These are phyloP conservation scores for Cryptosporidium muris DNA, from an alignment of 169 alveolate genomes.

Conservation along the genomic window DNA sequence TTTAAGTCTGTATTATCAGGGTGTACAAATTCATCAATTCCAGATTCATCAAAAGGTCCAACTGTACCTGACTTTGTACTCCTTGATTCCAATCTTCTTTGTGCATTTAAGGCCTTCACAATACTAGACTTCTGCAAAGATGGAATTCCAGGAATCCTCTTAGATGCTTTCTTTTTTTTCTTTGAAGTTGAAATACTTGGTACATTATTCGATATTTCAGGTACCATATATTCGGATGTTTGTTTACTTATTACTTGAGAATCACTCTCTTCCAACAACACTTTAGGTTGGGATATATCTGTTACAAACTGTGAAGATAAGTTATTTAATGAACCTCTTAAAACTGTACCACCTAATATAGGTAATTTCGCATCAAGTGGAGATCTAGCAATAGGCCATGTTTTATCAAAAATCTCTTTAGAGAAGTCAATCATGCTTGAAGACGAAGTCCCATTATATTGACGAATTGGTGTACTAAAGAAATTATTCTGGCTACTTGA, in stretches of 20 bases:
- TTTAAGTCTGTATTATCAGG: too few relatives aligned
- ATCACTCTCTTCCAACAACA: too few relatives aligned
- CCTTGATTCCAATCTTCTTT: constrained; percentile 41
- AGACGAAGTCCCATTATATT: constrained; percentile 2
- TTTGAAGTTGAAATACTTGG: not conserved
- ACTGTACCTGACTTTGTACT: not conserved
- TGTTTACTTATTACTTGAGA: not conserved
- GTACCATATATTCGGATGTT: not conserved
- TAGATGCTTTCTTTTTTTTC: constrained; percentile 49
- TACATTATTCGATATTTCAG: too few relatives aligned
- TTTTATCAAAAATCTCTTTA: not conserved
- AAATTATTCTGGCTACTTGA: not conserved
- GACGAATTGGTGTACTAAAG: constrained; percentile 18
- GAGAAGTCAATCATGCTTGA: not conserved
- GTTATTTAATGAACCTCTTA: too few relatives aligned
- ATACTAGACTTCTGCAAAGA: constrained; percentile 50
- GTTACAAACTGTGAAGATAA: constrained; percentile 2
- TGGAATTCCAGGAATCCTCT: constrained; percentile 55
- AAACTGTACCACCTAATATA: constrained; percentile 5
- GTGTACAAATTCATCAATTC: not conserved
- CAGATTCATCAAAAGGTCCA: not conserved
- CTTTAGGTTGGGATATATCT: too few relatives aligned
- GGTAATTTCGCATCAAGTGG: constrained; percentile 4
- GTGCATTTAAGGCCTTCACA: constrained; percentile 64
- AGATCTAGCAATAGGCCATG: not conserved